Evolutionary conservation across 2,329 filamentous ascomycete species (phyloP).

Genomic region (Cercospora sesami): DNA sequence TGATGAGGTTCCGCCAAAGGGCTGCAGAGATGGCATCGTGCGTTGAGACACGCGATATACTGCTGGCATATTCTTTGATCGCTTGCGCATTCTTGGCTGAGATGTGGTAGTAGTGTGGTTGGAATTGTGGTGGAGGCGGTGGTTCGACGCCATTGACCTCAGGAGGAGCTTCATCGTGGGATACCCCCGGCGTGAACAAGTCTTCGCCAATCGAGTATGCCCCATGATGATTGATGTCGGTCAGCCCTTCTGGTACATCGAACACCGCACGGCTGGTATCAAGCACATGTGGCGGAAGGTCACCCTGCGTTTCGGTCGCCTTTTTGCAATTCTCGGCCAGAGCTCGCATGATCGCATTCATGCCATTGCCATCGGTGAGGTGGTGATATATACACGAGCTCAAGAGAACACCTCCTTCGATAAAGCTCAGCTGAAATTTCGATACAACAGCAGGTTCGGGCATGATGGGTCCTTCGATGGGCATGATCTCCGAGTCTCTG

Average conservation of each 20-base stretch:
- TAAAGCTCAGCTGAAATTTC: constrained; percentile 25
- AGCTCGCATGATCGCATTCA: constrained; percentile 28
- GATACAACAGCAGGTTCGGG: constrained; percentile 25
- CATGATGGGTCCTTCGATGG: constrained; percentile 22
- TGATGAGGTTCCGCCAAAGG: constrained; percentile 26
- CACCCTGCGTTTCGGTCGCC: constrained; percentile 20
- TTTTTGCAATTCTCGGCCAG: constrained; percentile 25
- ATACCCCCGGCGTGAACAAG: constrained; percentile 18
- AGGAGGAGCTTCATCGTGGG: constrained; percentile 22
- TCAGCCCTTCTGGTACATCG: constrained; percentile 19
- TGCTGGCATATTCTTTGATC: constrained; percentile 22
- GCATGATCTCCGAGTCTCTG: constrained; percentile 25
- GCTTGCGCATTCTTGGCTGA: constrained; percentile 17
- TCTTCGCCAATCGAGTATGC: constrained; percentile 17
- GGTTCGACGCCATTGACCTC: constrained; percentile 20
- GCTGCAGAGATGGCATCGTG: constrained; percentile 28
- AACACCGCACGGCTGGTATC: constrained; percentile 22
- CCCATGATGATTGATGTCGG: constrained; percentile 23
- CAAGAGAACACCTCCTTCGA: constrained; percentile 26
- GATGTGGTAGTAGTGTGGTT: constrained; percentile 21
- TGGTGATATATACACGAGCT: constrained; percentile 28
- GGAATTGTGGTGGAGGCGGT: constrained; percentile 18
- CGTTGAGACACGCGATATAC: constrained; percentile 20
- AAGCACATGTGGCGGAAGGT: constrained; percentile 19
- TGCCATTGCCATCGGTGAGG: constrained; percentile 27